Base-by-base conservation (phyloP, 2,329 filamentous ascomycete genomes). In the Fusarium sp. region DNA sequence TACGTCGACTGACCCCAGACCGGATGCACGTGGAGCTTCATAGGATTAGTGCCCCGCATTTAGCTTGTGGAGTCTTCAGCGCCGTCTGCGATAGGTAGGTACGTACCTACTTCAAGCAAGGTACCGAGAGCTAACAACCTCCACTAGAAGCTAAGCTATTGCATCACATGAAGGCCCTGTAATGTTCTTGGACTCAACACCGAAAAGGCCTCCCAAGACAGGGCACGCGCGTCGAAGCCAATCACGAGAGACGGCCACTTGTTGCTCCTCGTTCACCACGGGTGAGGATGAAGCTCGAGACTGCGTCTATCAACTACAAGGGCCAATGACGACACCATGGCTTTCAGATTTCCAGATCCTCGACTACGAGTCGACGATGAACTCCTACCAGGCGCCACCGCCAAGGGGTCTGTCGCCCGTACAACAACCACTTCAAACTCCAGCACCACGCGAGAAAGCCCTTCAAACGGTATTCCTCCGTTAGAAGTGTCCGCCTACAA, bases 311-410 rank as follows among this genome's bases (percentile, higher is more conserved):
- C 42, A 60, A 66, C 65, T 73, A 56, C 49, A 70, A 63, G 73
- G 72, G 72, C 70, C 69, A 63, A 70, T 69, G 66, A 72, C 69
- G 70, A 75, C 70, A 76, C 61, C 73, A 84, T 84, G 81, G 79
- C 81, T 47, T 80, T 81, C 63, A 75, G 79, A 63, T 77, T 81
- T 57, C 73, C 71, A 31, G 77, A 78, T 61, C 69, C 65, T 43
- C 70, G 73, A 63, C 65, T 68, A 31, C 74, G 74, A 52, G 73
- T 70, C 57, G 73, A 77, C 57, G 77, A 78, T 23, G 73, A 77
- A 35, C 61, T 61, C 33, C 56, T 69, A 23, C 37, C 66, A 26
- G 53, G 59, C 44, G 57, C 49, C 60, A 61, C 60, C 39, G 49
- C 64, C 62, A 73, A 69, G 54, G 63, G 57, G 26, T 52, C 67